Evolutionary conservation across 345 rosid genomes (phyloP).

Genomic region (Boechera retrofracta): DNA sequence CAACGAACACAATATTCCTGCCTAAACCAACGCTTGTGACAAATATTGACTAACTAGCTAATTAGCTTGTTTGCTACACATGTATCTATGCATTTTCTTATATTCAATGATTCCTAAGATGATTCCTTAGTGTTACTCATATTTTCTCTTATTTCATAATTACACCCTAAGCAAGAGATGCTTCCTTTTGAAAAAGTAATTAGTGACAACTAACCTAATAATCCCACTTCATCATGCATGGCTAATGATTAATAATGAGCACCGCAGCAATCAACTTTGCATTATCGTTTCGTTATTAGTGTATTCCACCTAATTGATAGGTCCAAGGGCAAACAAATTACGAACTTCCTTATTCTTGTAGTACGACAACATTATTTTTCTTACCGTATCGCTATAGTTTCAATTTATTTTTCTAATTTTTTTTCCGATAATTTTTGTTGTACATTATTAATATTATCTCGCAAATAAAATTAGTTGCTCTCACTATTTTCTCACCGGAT

Average conservation of each 20-base stretch:
- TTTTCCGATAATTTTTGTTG: not conserved
- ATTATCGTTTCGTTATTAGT: conserved; percentile 18
- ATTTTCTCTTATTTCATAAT: no score
- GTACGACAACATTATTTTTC: conserved; percentile 4
- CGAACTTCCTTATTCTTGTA: conserved; percentile 7
- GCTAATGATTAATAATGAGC: conserved; percentile 12
- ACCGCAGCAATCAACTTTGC: conserved; percentile 31
- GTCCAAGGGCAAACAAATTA: not conserved
- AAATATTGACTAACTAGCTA: no score
- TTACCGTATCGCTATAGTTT: not conserved
- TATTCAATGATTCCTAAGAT: no score
- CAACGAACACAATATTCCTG: not conserved
- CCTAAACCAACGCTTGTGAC: not conserved
- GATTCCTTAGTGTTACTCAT: no score
- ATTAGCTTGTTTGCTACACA: no score
- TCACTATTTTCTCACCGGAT: not conserved
- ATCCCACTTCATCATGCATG: conserved; percentile 24
- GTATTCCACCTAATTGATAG: conserved; percentile 23
- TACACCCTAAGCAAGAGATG: no score
- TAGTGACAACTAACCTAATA: conserved; percentile 27
- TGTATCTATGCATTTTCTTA: no score
- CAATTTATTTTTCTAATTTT: no score
- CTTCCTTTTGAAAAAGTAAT: not conserved
- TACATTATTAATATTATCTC: not conserved
- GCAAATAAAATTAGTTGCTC: not conserved